Evolutionary conservation across 140 eudicot species (phyloP).

Genomic region (Artemisia princeps): DNA sequence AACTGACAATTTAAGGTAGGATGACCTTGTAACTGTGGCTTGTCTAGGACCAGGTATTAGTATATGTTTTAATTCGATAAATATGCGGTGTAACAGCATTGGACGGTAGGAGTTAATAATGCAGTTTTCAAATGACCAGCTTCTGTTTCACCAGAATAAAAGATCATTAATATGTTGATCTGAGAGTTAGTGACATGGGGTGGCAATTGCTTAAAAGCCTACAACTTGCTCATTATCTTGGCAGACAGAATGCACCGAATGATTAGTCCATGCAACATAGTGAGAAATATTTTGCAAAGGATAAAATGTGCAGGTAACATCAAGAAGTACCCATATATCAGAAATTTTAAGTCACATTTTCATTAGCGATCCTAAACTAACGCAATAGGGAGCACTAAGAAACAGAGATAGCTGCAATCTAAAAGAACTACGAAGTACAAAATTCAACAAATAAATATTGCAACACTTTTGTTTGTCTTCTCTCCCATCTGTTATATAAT

Average conservation of each 20-base stretch:
- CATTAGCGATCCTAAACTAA: not conserved
- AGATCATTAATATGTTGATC: not conserved
- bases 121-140: not conserved
- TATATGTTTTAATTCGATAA: constrained; percentile 5
- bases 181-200: not conserved
- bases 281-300: no score
- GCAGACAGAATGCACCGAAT: no score
- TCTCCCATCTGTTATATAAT: no score
- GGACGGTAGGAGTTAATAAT: constrained; percentile 2
- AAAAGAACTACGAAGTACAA: not conserved
- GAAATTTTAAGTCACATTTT: not conserved
- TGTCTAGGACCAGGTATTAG: constrained; percentile 20
- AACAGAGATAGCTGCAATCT: not conserved
- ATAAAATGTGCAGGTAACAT: no score
- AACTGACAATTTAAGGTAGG: constrained; percentile 15
- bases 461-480: no score
- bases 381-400: no score
- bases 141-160: constrained; percentile 5
- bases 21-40: constrained; percentile 19
- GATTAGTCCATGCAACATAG: no score
- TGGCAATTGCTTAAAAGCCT: not conserved
- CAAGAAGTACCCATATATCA: no score
- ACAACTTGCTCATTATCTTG: not conserved
- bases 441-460: no score
- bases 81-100: not conserved